Conservation (phyloP, 805 yeast genomes). For the Candida morakotiae region DNA sequence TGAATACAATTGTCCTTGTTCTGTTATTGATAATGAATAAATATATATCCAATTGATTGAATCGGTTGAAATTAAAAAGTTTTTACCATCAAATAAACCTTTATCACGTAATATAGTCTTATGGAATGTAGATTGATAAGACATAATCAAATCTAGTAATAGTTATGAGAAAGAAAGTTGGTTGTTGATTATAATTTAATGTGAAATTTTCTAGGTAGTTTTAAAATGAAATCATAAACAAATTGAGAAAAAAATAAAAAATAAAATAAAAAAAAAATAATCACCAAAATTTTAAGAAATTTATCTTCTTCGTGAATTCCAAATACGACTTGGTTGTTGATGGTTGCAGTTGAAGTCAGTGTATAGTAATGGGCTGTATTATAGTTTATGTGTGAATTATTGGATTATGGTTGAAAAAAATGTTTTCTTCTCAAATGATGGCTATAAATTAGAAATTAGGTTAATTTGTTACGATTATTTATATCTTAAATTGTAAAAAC, state of each 20-base stretch:
- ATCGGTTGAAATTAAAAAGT: constrained; percentile 35
- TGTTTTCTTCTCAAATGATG: no score
- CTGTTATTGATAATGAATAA: constrained; percentile 24
- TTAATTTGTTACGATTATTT: no score
- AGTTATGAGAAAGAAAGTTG: background rate
- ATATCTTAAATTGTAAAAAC: no score
- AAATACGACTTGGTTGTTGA: no score
- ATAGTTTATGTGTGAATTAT: no score
- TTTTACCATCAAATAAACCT: constrained; percentile 30
- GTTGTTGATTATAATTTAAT: background rate
- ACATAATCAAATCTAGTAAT: no score
- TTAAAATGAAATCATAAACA: background rate
- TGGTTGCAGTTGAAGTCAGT: no score
- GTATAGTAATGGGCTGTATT: no score
- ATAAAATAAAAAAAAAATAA: no score
- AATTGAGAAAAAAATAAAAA: background rate
- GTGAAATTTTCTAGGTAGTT: background rate
- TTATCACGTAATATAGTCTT: constrained; percentile 27
- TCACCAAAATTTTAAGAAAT: background rate
- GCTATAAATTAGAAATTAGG: no score
- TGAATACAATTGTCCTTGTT: constrained; percentile 31
- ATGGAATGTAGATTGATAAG: constrained; percentile 16
- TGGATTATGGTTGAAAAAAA: no score
- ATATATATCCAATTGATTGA: constrained; percentile 32
- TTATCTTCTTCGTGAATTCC: no score